These are phyloP conservation scores for Pseudogymnoascus sp. DNA, from an alignment of 2,329 filamentous ascomycete species.

Conservation along the genomic window DNA sequence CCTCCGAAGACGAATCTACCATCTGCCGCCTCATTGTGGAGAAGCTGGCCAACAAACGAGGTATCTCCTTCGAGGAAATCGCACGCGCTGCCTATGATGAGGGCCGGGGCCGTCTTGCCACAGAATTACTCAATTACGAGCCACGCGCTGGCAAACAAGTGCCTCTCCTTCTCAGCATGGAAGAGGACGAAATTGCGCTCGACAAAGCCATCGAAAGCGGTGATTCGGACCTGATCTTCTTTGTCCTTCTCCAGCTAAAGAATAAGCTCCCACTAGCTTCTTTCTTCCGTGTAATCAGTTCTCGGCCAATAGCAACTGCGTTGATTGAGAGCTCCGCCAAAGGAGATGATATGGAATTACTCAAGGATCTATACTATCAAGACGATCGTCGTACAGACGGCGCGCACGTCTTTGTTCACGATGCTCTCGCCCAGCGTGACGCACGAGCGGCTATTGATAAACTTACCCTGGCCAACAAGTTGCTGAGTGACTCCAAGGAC, in stretches of 20 bases:
- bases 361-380: constrained; percentile 97
- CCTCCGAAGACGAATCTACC: constrained; percentile 76
- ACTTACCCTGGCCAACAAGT: constrained; percentile 73
- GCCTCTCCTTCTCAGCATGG: constrained; percentile 85
- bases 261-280: constrained; percentile 82
- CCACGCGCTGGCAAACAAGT: constrained; percentile 94
- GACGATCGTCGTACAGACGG: constrained; percentile 87
- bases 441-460: constrained; percentile 70
- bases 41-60: constrained; percentile 76
- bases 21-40: constrained; percentile 83
- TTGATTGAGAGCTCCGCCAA: constrained; percentile 81
- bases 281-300: constrained; percentile 89
- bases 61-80: constrained; percentile 93
- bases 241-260: constrained; percentile 78
- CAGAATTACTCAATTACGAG: constrained; percentile 85
- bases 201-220: constrained; percentile 96
- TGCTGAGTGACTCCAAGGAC: constrained; percentile 79
- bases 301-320: constrained; percentile 74
- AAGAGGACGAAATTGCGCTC: constrained; percentile 87
- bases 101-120: constrained; percentile 80
- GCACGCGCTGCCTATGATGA: constrained; percentile 91
- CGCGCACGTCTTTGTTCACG: constrained; percentile 75
- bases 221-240: constrained; percentile 87
- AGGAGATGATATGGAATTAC: constrained; percentile 64
- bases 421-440: constrained; percentile 68